Evolutionary conservation across 164 flowering plant genomes (phyloP).

Genomic region (Macadamia tetraphylla): DNA sequence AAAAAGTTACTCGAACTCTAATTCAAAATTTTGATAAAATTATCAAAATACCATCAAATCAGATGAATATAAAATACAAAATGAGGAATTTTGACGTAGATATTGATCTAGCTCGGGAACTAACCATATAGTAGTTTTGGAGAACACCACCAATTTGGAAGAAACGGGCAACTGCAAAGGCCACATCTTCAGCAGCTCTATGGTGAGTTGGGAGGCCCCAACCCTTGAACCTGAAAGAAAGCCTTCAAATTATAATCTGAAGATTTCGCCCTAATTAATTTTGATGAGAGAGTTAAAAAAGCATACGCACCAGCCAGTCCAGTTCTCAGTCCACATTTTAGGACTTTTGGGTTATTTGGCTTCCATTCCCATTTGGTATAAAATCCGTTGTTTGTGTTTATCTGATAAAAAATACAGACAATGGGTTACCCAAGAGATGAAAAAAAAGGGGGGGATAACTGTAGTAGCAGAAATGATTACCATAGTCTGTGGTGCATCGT

Average conservation of each 20-base stretch:
- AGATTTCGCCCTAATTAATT: too few relatives aligned
- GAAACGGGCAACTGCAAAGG: slow-evolving; percentile 57
- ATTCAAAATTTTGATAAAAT: too few relatives aligned
- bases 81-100: too few relatives aligned
- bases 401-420: slow-evolving; percentile 6
- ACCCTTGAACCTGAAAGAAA: slow-evolving; percentile 11
- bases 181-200: slow-evolving; percentile 65
- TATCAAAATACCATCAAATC: too few relatives aligned
- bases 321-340: slow-evolving; percentile 7
- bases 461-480: slow-evolving; percentile 13
- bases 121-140: slow-evolving; percentile 71
- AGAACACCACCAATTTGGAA: slow-evolving; percentile 54
- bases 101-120: neutral
- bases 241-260: too few relatives aligned
- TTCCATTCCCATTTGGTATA: slow-evolving; percentile 24
- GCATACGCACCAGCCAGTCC: slow-evolving; percentile 30
- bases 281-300: slow-evolving; percentile 1
- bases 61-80: too few relatives aligned
- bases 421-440: too few relatives aligned
- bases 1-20: too few relatives aligned
- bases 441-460: too few relatives aligned
- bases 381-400: slow-evolving; percentile 38
- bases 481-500: slow-evolving; percentile 29
- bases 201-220: slow-evolving; percentile 21
- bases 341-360: slow-evolving; percentile 21